These are phyloP conservation scores for Chalaropsis ovoidea DNA, from an alignment of 2,329 filamentous ascomycete genomes.

Conservation along the genomic window DNA sequence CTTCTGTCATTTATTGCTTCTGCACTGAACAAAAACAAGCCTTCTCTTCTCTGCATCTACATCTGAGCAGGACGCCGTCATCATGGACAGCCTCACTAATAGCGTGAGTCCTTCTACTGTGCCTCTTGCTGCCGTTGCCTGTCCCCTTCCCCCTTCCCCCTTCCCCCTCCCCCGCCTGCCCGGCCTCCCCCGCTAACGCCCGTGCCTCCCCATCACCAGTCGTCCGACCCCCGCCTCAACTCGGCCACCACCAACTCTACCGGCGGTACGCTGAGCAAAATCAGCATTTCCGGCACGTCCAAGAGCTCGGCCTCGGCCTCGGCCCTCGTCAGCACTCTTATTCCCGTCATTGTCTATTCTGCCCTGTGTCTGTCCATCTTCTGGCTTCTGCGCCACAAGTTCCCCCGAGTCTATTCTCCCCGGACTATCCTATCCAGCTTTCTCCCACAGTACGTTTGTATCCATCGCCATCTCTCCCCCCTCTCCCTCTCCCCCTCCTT, in stretches of 20 bases:
- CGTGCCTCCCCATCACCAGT: constrained; percentile 14
- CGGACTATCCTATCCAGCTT: constrained; percentile 43
- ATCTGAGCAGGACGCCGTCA: background rate
- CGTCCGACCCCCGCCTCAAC: constrained; percentile 36
- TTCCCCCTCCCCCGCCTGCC: too few species aligned
- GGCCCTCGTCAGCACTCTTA: constrained; percentile 41
- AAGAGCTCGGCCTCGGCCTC: constrained; percentile 37
- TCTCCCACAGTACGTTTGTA: constrained; percentile 39
- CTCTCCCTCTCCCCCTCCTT: background rate
- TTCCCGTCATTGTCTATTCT: constrained; percentile 43
- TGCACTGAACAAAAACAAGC: background rate
- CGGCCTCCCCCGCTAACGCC: background rate
- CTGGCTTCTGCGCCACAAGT: constrained; percentile 39
- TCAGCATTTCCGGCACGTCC: constrained; percentile 29
- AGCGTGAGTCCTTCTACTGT: constrained; percentile 13
- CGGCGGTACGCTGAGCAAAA: constrained; percentile 33
- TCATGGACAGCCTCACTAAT: constrained; percentile 16
- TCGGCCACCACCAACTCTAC: constrained; percentile 37
- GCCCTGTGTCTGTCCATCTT: constrained; percentile 44
- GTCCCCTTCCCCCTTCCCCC: too few species aligned
- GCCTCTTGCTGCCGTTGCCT: too few species aligned
- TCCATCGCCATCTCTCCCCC: background rate
- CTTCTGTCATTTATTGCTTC: background rate
- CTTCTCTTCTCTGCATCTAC: background rate
- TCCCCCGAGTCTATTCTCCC: constrained; percentile 46